Conservation (phyloP, 257 asterid species). For the Sherardia arvensis region DNA sequence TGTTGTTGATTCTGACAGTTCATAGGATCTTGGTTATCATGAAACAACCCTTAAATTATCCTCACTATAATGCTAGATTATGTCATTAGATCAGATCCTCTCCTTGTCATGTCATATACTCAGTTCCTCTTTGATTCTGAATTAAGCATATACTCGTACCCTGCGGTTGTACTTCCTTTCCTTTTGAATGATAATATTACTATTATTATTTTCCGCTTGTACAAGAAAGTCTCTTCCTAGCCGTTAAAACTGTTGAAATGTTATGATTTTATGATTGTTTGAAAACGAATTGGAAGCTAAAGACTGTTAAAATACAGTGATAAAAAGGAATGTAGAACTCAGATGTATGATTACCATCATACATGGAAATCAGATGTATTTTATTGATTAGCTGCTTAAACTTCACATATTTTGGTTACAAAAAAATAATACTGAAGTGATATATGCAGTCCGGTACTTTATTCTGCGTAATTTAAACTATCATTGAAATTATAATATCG, state of each 20-base stretch:
- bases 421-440: no score
- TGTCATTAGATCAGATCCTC: background rate
- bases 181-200: no score
- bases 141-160: background rate
- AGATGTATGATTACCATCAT: no score
- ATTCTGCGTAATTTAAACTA: no score
- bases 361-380: no score
- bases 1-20: slow-evolving; percentile 47
- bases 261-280: background rate
- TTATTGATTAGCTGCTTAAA: no score
- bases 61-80: background rate
- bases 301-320: no score
- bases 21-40: slow-evolving; percentile 14
- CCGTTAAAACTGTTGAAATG: background rate
- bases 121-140: background rate
- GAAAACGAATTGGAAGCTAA: background rate
- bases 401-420: no score
- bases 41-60: background rate
- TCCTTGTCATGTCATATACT: background rate
- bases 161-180: background rate
- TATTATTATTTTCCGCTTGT: no score
- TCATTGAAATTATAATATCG: no score
- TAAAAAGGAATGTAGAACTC: background rate
- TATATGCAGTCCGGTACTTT: no score
- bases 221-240: background rate